A percentile compares a stretch with the other conserved stretches of the same genome.
phyloP scores from a whole-genome alignment of 768 basidiomycete genomes.

The Suillus bovinus region DNA sequence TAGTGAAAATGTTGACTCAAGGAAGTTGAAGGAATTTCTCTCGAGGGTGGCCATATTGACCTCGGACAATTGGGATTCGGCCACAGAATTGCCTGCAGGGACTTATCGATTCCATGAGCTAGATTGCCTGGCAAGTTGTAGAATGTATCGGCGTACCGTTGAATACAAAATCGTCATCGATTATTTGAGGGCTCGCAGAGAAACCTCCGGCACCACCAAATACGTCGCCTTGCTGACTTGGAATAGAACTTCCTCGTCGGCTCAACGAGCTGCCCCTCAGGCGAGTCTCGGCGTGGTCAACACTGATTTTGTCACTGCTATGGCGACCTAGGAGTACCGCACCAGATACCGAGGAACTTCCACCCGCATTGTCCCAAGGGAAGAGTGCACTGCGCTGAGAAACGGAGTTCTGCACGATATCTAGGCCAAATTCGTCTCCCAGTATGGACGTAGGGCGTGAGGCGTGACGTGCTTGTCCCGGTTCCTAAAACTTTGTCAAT shows the following conservation, averaged over 20 bases:
- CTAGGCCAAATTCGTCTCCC: conserved; percentile 51
- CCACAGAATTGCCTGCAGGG: conserved; percentile 26
- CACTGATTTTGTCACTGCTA: conserved; percentile 46
- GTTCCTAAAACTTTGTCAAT: conserved; percentile 55
- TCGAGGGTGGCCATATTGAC: conserved; percentile 61
- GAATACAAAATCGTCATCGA: conserved; percentile 66
- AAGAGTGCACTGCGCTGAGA: conserved; percentile 74
- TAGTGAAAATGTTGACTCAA: conserved; percentile 50
- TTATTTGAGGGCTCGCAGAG: conserved; percentile 47
- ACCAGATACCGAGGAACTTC: conserved; percentile 54
- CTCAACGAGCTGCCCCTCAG: conserved; percentile 57
- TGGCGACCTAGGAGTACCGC: conserved; percentile 31
- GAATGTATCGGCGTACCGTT: conserved; percentile 46
- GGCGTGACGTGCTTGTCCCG: conserved; percentile 77
- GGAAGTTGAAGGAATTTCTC: conserved; percentile 75
- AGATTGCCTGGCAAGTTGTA: not conserved
- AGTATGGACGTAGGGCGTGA: conserved; percentile 57
- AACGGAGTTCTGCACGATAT: conserved; percentile 39
- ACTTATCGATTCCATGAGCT: conserved; percentile 25
- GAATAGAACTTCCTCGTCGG: conserved; percentile 58
- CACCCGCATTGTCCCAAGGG: conserved; percentile 83
- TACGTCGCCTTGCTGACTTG: conserved; percentile 46
- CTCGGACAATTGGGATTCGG: conserved; percentile 58
- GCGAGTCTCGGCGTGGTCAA: conserved; percentile 54
- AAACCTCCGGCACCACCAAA: conserved; percentile 48